phyloP scores from a whole-genome alignment of 1,284 basidiomycete species.

The Ganoderma multipileum region DNA sequence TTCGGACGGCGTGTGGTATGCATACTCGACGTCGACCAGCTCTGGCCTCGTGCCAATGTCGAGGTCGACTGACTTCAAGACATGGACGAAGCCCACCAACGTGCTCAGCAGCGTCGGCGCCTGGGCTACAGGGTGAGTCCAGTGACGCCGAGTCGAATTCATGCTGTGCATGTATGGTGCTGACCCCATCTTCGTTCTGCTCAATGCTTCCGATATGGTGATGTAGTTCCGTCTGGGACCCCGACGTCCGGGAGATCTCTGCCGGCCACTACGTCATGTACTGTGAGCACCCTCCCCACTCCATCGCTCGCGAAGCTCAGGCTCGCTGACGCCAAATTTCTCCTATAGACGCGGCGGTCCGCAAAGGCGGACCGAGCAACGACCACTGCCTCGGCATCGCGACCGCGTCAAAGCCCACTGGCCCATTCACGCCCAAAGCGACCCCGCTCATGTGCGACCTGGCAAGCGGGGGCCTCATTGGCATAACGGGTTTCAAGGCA shows the following conservation, averaged over 20 bases:
- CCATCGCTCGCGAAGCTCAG: neutral
- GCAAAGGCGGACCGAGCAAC: slow-evolving; percentile 4
- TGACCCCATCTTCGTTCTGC: neutral
- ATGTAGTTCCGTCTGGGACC: slow-evolving; percentile 6
- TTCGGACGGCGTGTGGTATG: slow-evolving; percentile 15
- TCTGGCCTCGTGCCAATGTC: slow-evolving; percentile 12
- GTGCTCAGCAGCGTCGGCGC: neutral
- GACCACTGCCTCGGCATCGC: slow-evolving; percentile 31
- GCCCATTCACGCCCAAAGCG: slow-evolving; percentile 30
- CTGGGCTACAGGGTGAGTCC: neutral
- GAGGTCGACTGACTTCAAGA: slow-evolving; percentile 10
- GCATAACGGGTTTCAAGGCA: slow-evolving; percentile 32
- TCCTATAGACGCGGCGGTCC: slow-evolving; percentile 26
- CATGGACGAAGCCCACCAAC: slow-evolving; percentile 6
- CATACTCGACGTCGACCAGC: slow-evolving; percentile 12
- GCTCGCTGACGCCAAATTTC: neutral
- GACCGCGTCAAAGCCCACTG: slow-evolving; percentile 26
- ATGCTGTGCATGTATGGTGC: neutral
- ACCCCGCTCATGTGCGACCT: slow-evolving; percentile 31
- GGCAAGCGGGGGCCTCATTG: slow-evolving; percentile 34
- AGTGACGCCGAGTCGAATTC: too few relatives aligned
- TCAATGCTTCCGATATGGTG: neutral
- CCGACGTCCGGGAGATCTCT: slow-evolving; percentile 14
- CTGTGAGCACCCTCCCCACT: neutral
- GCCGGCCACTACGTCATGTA: slow-evolving; percentile 17